These are phyloP conservation scores for Medicago ruthenica DNA, from an alignment of 306 rosid species.

Conservation along the genomic window DNA sequence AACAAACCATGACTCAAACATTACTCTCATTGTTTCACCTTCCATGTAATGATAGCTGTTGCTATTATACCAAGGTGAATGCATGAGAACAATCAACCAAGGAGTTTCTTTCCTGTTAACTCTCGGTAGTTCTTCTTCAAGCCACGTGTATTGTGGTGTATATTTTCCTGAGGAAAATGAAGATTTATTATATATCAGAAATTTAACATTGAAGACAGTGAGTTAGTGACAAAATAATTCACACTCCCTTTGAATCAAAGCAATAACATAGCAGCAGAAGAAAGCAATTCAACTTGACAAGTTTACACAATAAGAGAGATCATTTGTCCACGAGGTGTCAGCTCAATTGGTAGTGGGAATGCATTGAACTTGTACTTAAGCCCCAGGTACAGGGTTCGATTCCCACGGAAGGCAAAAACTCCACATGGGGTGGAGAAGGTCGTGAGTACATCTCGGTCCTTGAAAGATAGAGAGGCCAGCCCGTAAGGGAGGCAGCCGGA, in stretches of 20 bases:
- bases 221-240: too few species aligned
- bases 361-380: too few species aligned
- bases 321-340: neutral
- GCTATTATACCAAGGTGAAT: conserved; percentile 78
- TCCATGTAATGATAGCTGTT: conserved; percentile 81
- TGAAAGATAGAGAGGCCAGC: too few species aligned
- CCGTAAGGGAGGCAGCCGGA: too few species aligned
- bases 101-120: conserved; percentile 86
- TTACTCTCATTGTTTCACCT: conserved; percentile 91
- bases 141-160: conserved; percentile 87
- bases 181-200: conserved; percentile 54
- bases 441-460: too few species aligned
- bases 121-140: conserved; percentile 62
- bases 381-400: too few species aligned
- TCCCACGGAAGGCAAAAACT: too few species aligned
- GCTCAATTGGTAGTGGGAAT: too few species aligned
- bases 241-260: conserved; percentile 4
- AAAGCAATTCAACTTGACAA: neutral
- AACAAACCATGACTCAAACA: conserved; percentile 76
- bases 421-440: too few species aligned
- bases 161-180: conserved; percentile 58
- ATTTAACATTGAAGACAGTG: neutral
- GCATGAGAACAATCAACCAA: conserved; percentile 85
- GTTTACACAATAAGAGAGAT: too few species aligned
- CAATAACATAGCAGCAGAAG: neutral